Conservation (phyloP, 768 basidiomycete genomes). For the Tylopilus sp. region DNA sequence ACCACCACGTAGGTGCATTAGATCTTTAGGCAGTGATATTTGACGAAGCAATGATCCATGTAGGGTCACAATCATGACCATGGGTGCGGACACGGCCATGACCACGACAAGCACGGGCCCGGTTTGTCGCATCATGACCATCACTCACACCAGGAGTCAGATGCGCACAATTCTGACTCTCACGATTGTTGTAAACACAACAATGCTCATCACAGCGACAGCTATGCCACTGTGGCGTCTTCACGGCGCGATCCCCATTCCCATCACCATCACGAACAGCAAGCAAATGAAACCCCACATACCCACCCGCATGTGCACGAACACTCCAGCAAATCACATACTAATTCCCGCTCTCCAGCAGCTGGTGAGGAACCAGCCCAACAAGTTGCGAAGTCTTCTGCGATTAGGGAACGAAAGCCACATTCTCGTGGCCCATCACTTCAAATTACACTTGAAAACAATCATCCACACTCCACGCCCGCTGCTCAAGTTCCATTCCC, state of each 20-base stretch:
- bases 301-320: constrained; percentile 27
- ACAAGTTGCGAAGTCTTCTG: constrained; percentile 8
- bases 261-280: constrained; percentile 23
- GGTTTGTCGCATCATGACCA: constrained; percentile 18
- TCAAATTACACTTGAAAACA: constrained; percentile 31
- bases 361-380: constrained; percentile 5
- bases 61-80: constrained; percentile 21
- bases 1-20: constrained; percentile 52
- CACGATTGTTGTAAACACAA: constrained; percentile 8
- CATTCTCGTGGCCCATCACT: constrained; percentile 42
- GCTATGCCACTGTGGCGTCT: constrained; percentile 11
- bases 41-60: neutral
- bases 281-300: constrained; percentile 23
- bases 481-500: constrained; percentile 26
- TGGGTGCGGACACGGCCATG: constrained; percentile 12
- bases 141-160: constrained; percentile 18
- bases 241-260: constrained; percentile 25
- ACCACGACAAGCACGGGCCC: constrained; percentile 10
- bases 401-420: constrained; percentile 32
- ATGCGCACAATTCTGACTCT: constrained; percentile 12
- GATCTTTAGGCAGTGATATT: neutral
- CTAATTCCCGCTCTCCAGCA: constrained; percentile 15
- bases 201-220: constrained; percentile 14
- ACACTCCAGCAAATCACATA: constrained; percentile 23
- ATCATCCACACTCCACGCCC: constrained; percentile 16